Base-by-base conservation (phyloP, 495 filamentous ascomycete species). In the Daldinia concentrica region DNA sequence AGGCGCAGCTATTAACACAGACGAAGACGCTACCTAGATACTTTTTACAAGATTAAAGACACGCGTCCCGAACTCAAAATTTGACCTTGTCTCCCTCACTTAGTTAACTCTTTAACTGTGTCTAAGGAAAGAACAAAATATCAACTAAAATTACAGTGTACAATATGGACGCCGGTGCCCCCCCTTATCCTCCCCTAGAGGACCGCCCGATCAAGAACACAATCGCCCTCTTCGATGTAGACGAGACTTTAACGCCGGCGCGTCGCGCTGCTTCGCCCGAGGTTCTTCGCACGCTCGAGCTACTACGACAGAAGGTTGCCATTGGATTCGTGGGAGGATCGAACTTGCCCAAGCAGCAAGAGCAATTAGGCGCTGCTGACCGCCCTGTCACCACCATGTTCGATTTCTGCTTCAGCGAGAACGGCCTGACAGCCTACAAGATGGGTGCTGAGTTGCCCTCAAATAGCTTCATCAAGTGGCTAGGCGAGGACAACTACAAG, bases 371-470 rank as follows among this genome's bases (percentile, higher is more conserved):
- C 74, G 84, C 85, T 2, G 62, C 82, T 34, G 64, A 71, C 32
- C 84, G 90, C 54, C 79, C 88, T 75, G 93, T 94, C 7, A 93
- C 89, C 6, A 78, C 86, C 43, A 88, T 98, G 64, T 99, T 98
- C 83, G 95, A 98, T 83, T 98, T 92, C 83, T 95, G 91, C 85
- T 98, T 98, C 84, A 82, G 93, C 59, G 95, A 98, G 83, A 98
- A 98, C 82, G 95, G 95, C 1, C 88, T 99, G 64, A 94, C 90
- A 0, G 95, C 94, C n/a, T 95, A 85, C 84, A 92, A 92, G 70
- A 77, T 93, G 74, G 95, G 95, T 68, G 77, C 87, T 73, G 83
- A 84, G 57, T 86, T 99, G 17, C 82, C 90, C 1, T 88, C 87
- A 72, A 89, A 89, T 75, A 91, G 84, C 81, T 99, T 98, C 87